Conservation (phyloP, 345 rosid genomes). For the Nasturtium officinale region DNA sequence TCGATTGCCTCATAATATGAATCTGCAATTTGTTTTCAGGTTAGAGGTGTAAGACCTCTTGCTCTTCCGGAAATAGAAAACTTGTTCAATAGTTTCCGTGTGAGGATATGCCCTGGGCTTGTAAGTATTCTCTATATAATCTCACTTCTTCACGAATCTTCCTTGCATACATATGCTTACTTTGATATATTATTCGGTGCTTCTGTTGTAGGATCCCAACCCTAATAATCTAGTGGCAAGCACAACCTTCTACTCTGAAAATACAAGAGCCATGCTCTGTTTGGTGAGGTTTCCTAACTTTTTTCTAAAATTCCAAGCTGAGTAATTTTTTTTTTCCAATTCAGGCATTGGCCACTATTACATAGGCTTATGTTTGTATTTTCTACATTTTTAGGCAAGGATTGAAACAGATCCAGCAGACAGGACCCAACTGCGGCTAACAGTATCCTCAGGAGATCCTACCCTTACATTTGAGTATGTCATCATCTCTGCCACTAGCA, state of each 20-base stretch:
- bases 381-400: constrained; percentile 56
- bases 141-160: not conserved
- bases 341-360: not conserved
- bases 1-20: not conserved
- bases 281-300: constrained; percentile 51
- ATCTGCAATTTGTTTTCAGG: constrained; percentile 54
- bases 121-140: constrained; percentile 54
- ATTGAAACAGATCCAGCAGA: constrained; percentile 98
- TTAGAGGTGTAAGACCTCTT: constrained; percentile 88
- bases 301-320: not conserved
- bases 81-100: constrained; percentile 66
- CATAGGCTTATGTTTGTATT: not conserved
- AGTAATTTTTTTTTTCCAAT: not conserved
- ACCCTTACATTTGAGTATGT: constrained; percentile 80
- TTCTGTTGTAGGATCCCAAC: constrained; percentile 84
- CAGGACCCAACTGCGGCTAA: constrained; percentile 95
- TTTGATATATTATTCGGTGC: not conserved
- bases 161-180: constrained; percentile 16
- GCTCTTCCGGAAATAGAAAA: constrained; percentile 83
- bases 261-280: constrained; percentile 82
- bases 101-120: constrained; percentile 86
- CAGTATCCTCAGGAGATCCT: constrained; percentile 91
- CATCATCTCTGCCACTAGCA: constrained; percentile 1
- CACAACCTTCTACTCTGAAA: constrained; percentile 89
- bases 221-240: constrained; percentile 97